Evolutionary conservation across 805 yeast genomes (phyloP), one percentile per base, ranked within the genome.

Genomic region (Deakozyma indianensis): DNA sequence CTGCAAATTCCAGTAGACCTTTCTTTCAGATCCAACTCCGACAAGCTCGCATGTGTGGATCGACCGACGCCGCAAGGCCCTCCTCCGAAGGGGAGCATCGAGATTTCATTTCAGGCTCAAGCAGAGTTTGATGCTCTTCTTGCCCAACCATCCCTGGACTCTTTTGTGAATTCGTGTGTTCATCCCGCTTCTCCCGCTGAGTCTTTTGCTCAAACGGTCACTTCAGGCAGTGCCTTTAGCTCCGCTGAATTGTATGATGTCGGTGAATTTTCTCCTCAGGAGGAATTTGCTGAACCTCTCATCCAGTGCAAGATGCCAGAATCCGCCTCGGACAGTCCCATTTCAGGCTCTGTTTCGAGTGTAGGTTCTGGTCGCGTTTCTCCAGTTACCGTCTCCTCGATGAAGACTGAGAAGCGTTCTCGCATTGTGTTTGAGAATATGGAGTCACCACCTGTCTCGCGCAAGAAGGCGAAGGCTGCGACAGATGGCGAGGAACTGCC

Each of bases 401-500:
- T 32, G 20, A 32, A n/a, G 18, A 32, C 38, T 5, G 38, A 32
- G 38, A 32, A 32, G 38, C 11, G 38, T 5, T 32, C 38, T n/a
- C 38, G 38, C 11, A 32, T 32, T 32, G 38, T 32, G 11, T 32
- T 32, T 32, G 38, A 32, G 18, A 11, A 9, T 32, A 32, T 32
- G 9, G 38, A 32, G 7, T 32, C 38, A 5, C 38, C 38, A 11
- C 38, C 38, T 7, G 5, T 20, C 18, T 32, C 38, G 7, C 38
- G 38, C 18, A 32, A 32, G 38, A 32, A 32, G 38, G 5, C 38
- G 18, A 7, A n/a, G 11, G 38, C 18, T 7, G 38, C 18, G 9
- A 25, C 28, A 14, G 14, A 25, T 9, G 35, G 16, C 22, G 25
- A 41, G 43, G 32, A 23, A 15, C 70, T 84, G 61, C 69, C 73